phyloP scores from a whole-genome alignment of 805 yeast species.

The Kodamaea kakaduensis region DNA sequence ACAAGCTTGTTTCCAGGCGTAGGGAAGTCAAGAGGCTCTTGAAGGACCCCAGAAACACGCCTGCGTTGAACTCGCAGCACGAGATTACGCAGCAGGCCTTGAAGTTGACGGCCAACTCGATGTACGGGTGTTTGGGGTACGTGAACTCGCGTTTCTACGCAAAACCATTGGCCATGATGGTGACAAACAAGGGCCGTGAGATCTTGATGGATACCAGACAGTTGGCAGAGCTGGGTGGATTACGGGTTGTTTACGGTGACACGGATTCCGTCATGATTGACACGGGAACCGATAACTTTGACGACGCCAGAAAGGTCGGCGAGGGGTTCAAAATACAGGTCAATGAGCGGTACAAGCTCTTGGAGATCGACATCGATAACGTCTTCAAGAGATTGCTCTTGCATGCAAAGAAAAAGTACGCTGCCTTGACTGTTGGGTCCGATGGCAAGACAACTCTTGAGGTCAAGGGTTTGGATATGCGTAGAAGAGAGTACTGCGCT shows the following conservation, averaged over 20 bases:
- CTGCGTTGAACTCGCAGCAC: slow-evolving; percentile 71
- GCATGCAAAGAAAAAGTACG: slow-evolving; percentile 96
- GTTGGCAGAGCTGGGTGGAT: slow-evolving; percentile 78
- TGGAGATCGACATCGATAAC: slow-evolving; percentile 95
- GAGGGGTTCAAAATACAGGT: slow-evolving; percentile 79
- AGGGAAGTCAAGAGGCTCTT: slow-evolving; percentile 84
- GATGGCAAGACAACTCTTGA: slow-evolving; percentile 60
- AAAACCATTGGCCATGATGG: slow-evolving; percentile 91
- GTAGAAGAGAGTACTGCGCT: slow-evolving; percentile 93
- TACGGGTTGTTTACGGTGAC: slow-evolving; percentile 94
- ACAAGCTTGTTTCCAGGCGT: slow-evolving; percentile 84
- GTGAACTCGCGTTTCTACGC: slow-evolving; percentile 92
- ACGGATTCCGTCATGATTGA: slow-evolving; percentile 99
- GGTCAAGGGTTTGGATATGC: slow-evolving; percentile 95
- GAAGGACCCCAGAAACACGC: slow-evolving; percentile 65
- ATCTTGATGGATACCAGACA: slow-evolving; percentile 89
- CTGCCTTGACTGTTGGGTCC: slow-evolving; percentile 69
- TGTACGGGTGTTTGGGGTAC: slow-evolving; percentile 98
- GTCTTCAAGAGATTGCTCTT: slow-evolving; percentile 79
- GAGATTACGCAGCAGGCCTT: slow-evolving; percentile 95
- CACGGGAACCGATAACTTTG: slow-evolving; percentile 66
- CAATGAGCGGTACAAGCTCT: slow-evolving; percentile 78
- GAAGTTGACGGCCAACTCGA: slow-evolving; percentile 96
- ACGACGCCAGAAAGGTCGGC: slow-evolving; percentile 79
- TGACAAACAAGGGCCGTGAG: slow-evolving; percentile 93